Percentiles rank a stretch among this genome's conserved stretches.
phyloP scores from a whole-genome alignment of 2,329 filamentous ascomycete species.

The Aspergillus uvarum region DNA sequence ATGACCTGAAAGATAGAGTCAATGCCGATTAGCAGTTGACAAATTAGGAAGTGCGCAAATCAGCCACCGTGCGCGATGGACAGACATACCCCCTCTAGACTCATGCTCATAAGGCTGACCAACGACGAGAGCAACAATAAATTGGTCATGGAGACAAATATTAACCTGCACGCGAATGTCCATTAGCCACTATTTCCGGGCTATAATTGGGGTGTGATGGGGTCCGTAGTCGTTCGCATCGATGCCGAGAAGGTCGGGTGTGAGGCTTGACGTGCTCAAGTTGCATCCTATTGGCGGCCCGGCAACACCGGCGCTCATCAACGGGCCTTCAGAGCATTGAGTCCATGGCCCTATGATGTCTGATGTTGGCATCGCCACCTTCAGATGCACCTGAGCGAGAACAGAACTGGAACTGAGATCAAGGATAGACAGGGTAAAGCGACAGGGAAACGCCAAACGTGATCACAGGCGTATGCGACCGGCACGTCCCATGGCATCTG shows the following conservation, averaged over 20 bases:
- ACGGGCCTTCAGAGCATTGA: neutral
- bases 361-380: conserved; percentile 2
- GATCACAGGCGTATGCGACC: conserved; percentile 35
- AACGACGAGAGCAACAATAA: conserved; percentile 60
- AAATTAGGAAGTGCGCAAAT: neutral
- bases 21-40: conserved; percentile 11
- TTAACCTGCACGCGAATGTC: conserved; percentile 42
- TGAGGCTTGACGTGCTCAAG: conserved; percentile 7
- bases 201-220: neutral
- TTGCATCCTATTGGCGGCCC: conserved; percentile 2
- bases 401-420: neutral
- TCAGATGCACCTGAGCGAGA: neutral
- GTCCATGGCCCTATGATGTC: neutral
- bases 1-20: conserved; percentile 49
- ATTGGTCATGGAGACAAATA: conserved; percentile 62
- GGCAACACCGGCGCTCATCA: neutral
- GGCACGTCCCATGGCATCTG: conserved; percentile 15
- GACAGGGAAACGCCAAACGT: conserved; percentile 30
- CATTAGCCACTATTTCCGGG: conserved; percentile 14
- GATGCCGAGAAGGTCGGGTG: conserved; percentile 19
- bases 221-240: neutral
- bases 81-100: conserved; percentile 51
- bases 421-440: neutral
- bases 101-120: conserved; percentile 60
- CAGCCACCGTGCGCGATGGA: neutral